Evolutionary conservation across 2,329 filamentous ascomycete genomes (phyloP), one percentile per base, ranked within the genome.

Genomic region (Myriosclerotinia curreyana): DNA sequence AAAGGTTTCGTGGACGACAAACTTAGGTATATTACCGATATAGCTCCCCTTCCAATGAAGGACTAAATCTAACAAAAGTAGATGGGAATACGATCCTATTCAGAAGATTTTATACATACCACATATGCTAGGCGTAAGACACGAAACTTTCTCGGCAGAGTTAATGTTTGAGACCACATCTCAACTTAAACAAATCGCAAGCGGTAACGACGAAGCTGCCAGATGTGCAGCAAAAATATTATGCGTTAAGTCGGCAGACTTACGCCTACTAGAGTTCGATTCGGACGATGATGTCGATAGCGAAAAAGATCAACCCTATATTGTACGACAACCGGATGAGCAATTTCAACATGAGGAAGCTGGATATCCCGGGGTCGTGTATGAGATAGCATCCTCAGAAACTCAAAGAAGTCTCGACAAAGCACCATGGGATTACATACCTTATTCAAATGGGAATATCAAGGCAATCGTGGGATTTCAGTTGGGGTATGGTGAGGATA

Each of bases 401-500:
- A 66, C 64, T 53, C 38, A 48, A 60, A 68, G 65, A 48, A 53
- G 34, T 42, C 62, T 68, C 48, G 44, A 60, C 44, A 53, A 64
- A 48, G 60, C 67, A 22, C 60, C 63, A 53, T 58, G 67, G 22
- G 63, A 67, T 52, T 68, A 68, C 52, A 25, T 68, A 64, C 66
- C 65, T 62, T 60, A 22, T 64, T 66, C 65, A 42, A 38, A 68
- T 52, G 56, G 64, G 55, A 56, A 63, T 38, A 67, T 68, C 28
- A 54, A 58, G n/a, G 63, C 65, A 28, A 31, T 68, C 36, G 63
- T 68, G 65, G 63, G 65, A 51, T 52, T 68, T 36, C 63, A 68
- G 60, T 63, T 68, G 22, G 65, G 66, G 31, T 68, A 68, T 55
- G 65, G 65, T 52, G 65, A 62, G 60, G 64, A 53, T 53, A 65